Conservation (phyloP, 345 rosid genomes). For the Triadica sebifera region DNA sequence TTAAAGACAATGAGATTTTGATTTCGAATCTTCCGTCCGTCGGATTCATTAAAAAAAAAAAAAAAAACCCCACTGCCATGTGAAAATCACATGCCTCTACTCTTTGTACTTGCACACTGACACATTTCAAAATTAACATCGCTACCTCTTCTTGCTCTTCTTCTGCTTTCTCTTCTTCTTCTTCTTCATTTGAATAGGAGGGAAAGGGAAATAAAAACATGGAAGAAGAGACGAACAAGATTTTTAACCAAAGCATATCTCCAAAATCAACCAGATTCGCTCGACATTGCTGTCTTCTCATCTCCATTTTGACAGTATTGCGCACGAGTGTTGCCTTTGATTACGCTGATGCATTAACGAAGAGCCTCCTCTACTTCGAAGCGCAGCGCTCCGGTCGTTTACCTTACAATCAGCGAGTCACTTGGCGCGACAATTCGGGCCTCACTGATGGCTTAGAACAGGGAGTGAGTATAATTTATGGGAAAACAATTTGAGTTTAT, state of each 20-base stretch:
- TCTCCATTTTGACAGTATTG: conserved; percentile 19
- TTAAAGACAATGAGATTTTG: too few relatives aligned
- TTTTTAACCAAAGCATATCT: background rate
- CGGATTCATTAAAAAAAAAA: too few relatives aligned
- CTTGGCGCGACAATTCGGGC: conserved; percentile 38
- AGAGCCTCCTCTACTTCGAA: conserved; percentile 37
- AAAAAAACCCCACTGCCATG: conserved; percentile 27
- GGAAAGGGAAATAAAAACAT: conserved; percentile 7
- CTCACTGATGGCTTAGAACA: conserved; percentile 36
- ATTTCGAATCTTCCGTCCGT: too few relatives aligned
- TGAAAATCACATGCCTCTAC: conserved; percentile 28
- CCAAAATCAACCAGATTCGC: conserved; percentile 7
- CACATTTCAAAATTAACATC: background rate
- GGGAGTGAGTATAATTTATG: conserved; percentile 17
- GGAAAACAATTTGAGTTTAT: background rate
- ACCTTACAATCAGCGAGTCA: conserved; percentile 29
- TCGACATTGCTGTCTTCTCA: conserved; percentile 6
- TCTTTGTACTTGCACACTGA: too few relatives aligned
- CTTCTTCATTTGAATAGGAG: conserved; percentile 14
- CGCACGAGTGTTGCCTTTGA: background rate
- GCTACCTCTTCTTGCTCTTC: background rate
- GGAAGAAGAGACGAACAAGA: conserved; percentile 11
- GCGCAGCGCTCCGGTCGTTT: conserved; percentile 37
- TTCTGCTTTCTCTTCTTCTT: background rate
- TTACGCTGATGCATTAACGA: conserved; percentile 29